Conservation (phyloP, 2,329 filamentous ascomycete genomes). For the Cladosporium sp. region DNA sequence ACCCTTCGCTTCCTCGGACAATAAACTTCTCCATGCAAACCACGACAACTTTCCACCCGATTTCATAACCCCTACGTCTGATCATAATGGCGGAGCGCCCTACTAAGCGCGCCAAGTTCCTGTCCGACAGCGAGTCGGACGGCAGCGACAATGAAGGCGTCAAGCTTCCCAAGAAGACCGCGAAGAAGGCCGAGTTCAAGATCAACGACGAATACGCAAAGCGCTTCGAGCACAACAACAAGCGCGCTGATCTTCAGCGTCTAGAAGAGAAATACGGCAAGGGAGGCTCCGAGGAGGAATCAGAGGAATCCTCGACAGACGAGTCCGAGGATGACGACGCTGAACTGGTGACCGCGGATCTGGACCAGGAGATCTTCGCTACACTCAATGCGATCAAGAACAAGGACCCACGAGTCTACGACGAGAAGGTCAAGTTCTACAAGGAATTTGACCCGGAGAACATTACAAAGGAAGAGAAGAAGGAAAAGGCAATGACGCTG, state of each 20-base stretch:
- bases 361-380: conserved; percentile 84
- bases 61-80: neutral
- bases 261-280: conserved; percentile 84
- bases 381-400: conserved; percentile 84
- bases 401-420: conserved; percentile 91
- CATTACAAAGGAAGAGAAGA: conserved; percentile 49
- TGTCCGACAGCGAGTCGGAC: conserved; percentile 31
- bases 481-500: conserved; percentile 82
- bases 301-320: conserved; percentile 67
- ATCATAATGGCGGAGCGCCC: conserved; percentile 24
- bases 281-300: conserved; percentile 47
- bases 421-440: conserved; percentile 78
- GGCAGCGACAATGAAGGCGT: conserved; percentile 30
- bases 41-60: neutral
- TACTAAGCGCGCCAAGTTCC: conserved; percentile 38
- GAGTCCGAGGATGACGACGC: conserved; percentile 90
- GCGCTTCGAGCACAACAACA: conserved; percentile 95
- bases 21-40: conserved; percentile 4
- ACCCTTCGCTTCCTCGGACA: neutral
- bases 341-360: conserved; percentile 78
- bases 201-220: conserved; percentile 89
- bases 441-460: conserved; percentile 60
- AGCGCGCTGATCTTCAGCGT: conserved; percentile 80
- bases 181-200: conserved; percentile 54
- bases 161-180: conserved; percentile 24